A percentile compares a stretch with the other conserved stretches of the same genome.
phyloP scores from a whole-genome alignment of 768 basidiomycete genomes.

The Termitomyces bulborhizus region DNA sequence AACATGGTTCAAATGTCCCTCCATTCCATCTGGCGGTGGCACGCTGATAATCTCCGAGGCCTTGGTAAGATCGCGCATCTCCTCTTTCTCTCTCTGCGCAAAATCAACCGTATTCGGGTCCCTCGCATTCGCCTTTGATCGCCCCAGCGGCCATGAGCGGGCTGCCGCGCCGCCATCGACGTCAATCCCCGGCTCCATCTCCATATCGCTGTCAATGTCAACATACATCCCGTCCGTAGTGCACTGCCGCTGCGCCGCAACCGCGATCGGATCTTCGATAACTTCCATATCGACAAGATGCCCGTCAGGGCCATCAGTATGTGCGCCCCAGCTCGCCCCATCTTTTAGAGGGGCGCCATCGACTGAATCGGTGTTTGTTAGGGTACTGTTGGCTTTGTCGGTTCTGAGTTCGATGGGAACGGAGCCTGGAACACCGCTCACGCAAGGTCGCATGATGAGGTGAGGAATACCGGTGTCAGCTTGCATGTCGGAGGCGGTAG shows the following conservation, averaged over 20 bases:
- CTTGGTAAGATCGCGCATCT: conserved; percentile 83
- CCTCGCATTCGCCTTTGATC: not conserved
- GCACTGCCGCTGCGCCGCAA: not conserved
- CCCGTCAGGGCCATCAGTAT: conserved; percentile 38
- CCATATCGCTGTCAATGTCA: conserved; percentile 8
- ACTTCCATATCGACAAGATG: conserved; percentile 26
- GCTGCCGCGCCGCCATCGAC: not conserved
- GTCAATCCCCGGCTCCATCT: conserved; percentile 19
- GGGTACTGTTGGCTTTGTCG: not conserved
- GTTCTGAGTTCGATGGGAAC: not conserved
- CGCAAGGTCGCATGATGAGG: conserved; percentile 46
- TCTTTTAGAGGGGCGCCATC: not conserved
- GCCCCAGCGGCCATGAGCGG: not conserved
- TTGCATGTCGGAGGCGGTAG: conserved; percentile 27
- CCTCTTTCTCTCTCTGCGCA: conserved; percentile 77
- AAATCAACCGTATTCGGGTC: conserved; percentile 70
- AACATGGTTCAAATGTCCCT: conserved; percentile 1
- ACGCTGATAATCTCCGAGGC: conserved; percentile 67
- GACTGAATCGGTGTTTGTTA: not conserved
- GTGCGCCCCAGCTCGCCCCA: conserved; percentile 20
- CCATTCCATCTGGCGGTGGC: conserved; percentile 6
- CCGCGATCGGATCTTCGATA: conserved; percentile 8
- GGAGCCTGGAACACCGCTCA: conserved; percentile 29
- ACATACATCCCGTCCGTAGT: conserved; percentile 3
- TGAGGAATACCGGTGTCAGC: conserved; percentile 28